Base-by-base conservation (phyloP, 163 green algal species). In the Prototheca wickerhamii region DNA sequence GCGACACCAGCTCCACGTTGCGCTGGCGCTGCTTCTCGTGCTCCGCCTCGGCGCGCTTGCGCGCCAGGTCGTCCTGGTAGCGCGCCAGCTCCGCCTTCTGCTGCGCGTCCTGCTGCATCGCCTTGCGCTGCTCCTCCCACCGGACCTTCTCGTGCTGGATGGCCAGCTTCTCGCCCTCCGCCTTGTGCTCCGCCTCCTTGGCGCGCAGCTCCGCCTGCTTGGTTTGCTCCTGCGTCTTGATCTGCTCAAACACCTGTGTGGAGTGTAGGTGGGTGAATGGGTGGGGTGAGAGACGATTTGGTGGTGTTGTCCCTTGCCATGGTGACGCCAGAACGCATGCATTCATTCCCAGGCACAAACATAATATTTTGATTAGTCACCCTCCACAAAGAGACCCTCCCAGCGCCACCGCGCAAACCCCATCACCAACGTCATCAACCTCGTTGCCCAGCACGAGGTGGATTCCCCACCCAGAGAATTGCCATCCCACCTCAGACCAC, bases 41-140 rank as follows among this genome's bases (percentile, higher is more conserved):
- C 69, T 86, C 79, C 4, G 40, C 54, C 20, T 76, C 76, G 30
- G 53, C 55, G 4, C 85, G 74, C 67, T 85, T 78, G 18, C 85
- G 67, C 0, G 75, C 73, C 68, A 95, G 75, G 76, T 98, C 90
- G 68, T 97, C 91, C 72, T 98, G 83, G 71, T 97, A 98, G 70
- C 90, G 83, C 46, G 84, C 84, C 51, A 96, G 69, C 76, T 96
- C 76, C 21, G 90, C 92, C 73, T 97, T 93, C 20, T 80, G 76
- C 63, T 94, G 81, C 64, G 88, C 73, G 70, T 96, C 84, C 77
- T 96, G 84, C 71, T 94, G 79, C 78, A 87, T 82, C 4, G 76
- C 71, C 65, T 90, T 88, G 12, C 83, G 76, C 81, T 96, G 88
- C 84, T 98, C 94, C 74, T 98, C 84, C 77, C 87, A 97, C 35